Conservation (phyloP, 768 basidiomycete species). For the Candolleomyces efflorescens region DNA sequence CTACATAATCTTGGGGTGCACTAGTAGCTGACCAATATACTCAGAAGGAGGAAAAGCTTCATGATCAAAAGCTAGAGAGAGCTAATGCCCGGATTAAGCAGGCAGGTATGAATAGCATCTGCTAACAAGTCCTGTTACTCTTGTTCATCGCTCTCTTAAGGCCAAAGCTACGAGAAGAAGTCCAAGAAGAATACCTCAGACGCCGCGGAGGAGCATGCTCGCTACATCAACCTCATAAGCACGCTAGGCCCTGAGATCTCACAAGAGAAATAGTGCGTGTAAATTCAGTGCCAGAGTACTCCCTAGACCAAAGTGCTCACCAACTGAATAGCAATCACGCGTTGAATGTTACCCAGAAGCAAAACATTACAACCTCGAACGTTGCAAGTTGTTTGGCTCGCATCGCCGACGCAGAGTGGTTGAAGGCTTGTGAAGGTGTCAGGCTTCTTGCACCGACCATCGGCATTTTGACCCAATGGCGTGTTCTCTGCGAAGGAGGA, state of each 20-base stretch:
- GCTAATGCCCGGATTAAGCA: constrained; percentile 75
- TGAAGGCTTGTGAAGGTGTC: constrained; percentile 65
- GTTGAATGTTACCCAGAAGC: constrained; percentile 55
- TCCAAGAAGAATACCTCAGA: constrained; percentile 68
- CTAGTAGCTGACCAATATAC: neutral
- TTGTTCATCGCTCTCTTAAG: constrained; percentile 27
- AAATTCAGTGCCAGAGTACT: neutral
- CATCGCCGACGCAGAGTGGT: constrained; percentile 79
- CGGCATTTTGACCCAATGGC: constrained; percentile 70
- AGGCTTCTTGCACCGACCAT: constrained; percentile 62
- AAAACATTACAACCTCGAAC: constrained; percentile 51
- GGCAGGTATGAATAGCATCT: constrained; percentile 43
- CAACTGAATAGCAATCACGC: constrained; percentile 56
- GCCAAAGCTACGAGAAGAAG: constrained; percentile 75
- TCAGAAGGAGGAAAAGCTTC: constrained; percentile 79
- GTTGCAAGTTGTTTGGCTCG: constrained; percentile 64
- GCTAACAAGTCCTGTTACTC: neutral
- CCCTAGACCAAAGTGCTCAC: neutral
- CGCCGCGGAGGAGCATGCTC: constrained; percentile 67
- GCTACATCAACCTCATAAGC: constrained; percentile 72
- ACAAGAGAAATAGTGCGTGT: constrained; percentile 71
- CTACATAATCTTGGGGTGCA: neutral
- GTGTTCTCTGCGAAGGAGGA: constrained; percentile 69
- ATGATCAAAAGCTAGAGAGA: constrained; percentile 64
- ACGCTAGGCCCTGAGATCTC: constrained; percentile 73